Evolutionary conservation across 1,284 basidiomycete genomes (phyloP).

Genomic region (Cutaneotrichosporon daszewskae): DNA sequence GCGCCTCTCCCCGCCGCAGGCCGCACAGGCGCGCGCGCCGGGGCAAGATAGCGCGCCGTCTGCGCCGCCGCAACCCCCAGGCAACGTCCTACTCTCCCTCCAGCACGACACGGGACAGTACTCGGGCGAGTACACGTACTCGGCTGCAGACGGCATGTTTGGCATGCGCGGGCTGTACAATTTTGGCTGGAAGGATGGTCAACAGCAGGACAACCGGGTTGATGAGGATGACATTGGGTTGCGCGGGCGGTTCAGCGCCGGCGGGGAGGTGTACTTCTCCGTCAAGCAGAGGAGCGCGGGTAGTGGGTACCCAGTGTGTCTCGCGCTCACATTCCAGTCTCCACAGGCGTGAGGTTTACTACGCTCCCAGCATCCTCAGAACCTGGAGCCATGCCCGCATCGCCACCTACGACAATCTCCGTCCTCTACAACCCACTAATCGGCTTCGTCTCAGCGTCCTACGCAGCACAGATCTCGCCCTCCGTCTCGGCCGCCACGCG

Average conservation of each 20-base stretch:
- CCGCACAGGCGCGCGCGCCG: too few species aligned
- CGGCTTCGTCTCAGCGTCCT: slow-evolving; percentile 85
- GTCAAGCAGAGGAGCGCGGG: slow-evolving; percentile 89
- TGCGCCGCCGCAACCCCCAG: slow-evolving; percentile 43
- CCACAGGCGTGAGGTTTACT: slow-evolving; percentile 86
- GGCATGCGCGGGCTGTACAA: slow-evolving; percentile 87
- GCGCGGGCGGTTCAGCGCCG: slow-evolving; percentile 80
- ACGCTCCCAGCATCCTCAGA: slow-evolving; percentile 40
- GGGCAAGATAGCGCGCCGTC: slow-evolving; percentile 4
- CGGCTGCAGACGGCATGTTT: slow-evolving; percentile 88
- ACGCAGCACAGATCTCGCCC: slow-evolving; percentile 77
- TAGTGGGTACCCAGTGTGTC: slow-evolving; percentile 53
- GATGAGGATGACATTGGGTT: slow-evolving; percentile 85
- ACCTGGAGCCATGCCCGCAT: slow-evolving; percentile 52
- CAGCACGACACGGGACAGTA: slow-evolving; percentile 90
- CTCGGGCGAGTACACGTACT: slow-evolving; percentile 92
- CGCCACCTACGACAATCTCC: slow-evolving; percentile 83
- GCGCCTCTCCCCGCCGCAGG: slow-evolving; percentile 52
- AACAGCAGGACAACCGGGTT: slow-evolving; percentile 54
- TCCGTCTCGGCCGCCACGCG: slow-evolving; percentile 84
- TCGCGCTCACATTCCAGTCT: slow-evolving; percentile 56
- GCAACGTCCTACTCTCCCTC: slow-evolving; percentile 78
- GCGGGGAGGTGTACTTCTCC: slow-evolving; percentile 90
- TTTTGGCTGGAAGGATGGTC: slow-evolving; percentile 59
- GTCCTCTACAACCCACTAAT: slow-evolving; percentile 95